phyloP scores from a whole-genome alignment of 164 flowering plant species.

The Berberis thunbergii region DNA sequence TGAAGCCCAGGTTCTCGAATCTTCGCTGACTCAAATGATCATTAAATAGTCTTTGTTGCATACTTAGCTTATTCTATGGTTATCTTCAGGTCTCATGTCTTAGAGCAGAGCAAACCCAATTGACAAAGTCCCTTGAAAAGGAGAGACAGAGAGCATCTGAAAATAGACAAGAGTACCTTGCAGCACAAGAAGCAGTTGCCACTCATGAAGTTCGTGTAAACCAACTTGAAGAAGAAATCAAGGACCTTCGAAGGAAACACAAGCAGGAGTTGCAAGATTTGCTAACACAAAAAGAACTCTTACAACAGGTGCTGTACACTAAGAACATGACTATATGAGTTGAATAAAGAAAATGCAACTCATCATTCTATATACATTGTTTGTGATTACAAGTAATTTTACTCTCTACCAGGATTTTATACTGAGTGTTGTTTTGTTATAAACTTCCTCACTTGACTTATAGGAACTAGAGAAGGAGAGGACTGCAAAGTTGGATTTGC shows the following conservation, averaged over 20 bases:
- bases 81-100: conserved; percentile 81
- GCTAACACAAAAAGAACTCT: conserved; percentile 49
- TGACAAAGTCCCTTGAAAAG: conserved; percentile 83
- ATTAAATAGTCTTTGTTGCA: neutral
- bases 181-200: conserved; percentile 89
- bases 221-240: conserved; percentile 82
- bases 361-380: too few relatives aligned
- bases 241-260: conserved; percentile 68
- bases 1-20: conserved; percentile 78
- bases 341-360: too few relatives aligned
- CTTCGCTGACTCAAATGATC: neutral
- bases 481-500: conserved; percentile 66
- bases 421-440: neutral
- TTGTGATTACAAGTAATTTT: too few relatives aligned
- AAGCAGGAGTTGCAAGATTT: conserved; percentile 77
- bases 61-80: conserved; percentile 15
- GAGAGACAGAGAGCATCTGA: conserved; percentile 98
- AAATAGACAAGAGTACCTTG: conserved; percentile 90
- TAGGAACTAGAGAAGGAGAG: conserved; percentile 89
- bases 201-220: conserved; percentile 79
- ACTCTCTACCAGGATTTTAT: neutral
- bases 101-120: conserved; percentile 89
- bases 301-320: conserved; percentile 56
- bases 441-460: neutral
- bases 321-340: too few relatives aligned